Conservation (phyloP, 441 rosid species). For the Arabidopsis hybrid region DNA sequence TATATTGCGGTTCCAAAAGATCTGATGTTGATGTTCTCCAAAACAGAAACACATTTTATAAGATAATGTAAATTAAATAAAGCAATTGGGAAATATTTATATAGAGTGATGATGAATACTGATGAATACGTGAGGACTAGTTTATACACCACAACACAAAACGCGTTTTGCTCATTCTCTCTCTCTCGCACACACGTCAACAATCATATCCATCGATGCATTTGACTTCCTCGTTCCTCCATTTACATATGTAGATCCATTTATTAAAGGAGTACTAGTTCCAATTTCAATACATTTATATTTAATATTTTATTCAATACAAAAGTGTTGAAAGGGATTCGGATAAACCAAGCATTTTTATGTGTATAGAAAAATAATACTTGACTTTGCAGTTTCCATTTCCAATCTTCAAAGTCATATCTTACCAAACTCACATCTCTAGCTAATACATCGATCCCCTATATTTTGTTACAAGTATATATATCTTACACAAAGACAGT, state of each 20-base stretch:
- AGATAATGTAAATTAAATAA: slow-evolving; percentile 7
- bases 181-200: slow-evolving; percentile 15
- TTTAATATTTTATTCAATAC: neutral
- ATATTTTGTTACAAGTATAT: slow-evolving; percentile 1
- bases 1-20: neutral
- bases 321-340: slow-evolving; percentile 25
- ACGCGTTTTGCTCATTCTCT: slow-evolving; percentile 28
- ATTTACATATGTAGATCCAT: slow-evolving; percentile 5
- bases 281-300: too few relatives aligned
- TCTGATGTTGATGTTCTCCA: slow-evolving; percentile 8
- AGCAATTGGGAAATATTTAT: neutral
- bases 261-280: neutral
- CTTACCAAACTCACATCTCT: slow-evolving; percentile 38
- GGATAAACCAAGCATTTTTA: slow-evolving; percentile 28
- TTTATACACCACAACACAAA: slow-evolving; percentile 20
- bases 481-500: slow-evolving; percentile 1
- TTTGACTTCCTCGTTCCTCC: slow-evolving; percentile 9
- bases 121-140: slow-evolving; percentile 16
- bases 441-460: neutral
- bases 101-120: slow-evolving; percentile 8
- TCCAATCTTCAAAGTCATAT: slow-evolving; percentile 44
- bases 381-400: slow-evolving; percentile 43
- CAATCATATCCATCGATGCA: slow-evolving; percentile 19
- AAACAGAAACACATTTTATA: neutral
- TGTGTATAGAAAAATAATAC: slow-evolving; percentile 28